Evolutionary conservation across 2,329 filamentous ascomycete species (phyloP), one percentile per base, ranked within the genome.

Genomic region (Trichophyton benhamiae): DNA sequence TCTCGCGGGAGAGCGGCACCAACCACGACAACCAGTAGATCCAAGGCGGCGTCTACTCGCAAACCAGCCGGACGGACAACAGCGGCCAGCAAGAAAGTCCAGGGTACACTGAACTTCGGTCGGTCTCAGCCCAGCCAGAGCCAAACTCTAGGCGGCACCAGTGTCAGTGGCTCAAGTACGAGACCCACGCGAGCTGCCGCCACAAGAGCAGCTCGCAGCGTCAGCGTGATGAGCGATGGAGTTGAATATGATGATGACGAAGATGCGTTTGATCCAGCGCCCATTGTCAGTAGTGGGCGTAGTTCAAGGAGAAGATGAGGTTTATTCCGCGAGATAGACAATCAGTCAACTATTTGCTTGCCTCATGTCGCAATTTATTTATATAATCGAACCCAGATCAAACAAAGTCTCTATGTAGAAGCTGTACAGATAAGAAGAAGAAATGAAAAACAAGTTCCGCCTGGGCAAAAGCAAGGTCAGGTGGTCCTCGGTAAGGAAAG

Each of bases 221-320:
- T 69, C n/a, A 74, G 71, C 61, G 68, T 72, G 7, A 62, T 74
- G 9, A 76, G 74, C 59, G 74, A 74, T 61, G 46, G 46, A 22
- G 75, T 73, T 61, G 75, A 75, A 57, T 73, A 74, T 62, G 70
- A 75, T 60, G 74, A 76, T 38, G 74, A 76, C 59, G 73, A 75
- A 17, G 76, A 78, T 69, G 77, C 75, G 11, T 79, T 79, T 70
- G 77, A 79, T 65, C 73, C 76, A n/a, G 65, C 66, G 22, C 65
- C 68, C 11, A 63, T 63, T 11, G 46, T 52, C 25, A 52, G 46
- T 27, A 52, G 46, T 27, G 65, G 65, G 61, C 68, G 66, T 36
- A 63, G 63, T 22, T 62, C 61, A 38, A 63, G 66, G 48, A 66
- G 63, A 49, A 71, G 68, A 58, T 71, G 62, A 62, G 41, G 63